A percentile compares a stretch with the other conserved stretches of the same genome.
Conservation (phyloP, 805 yeast species). For the Teunomyces atbi region DNA sequence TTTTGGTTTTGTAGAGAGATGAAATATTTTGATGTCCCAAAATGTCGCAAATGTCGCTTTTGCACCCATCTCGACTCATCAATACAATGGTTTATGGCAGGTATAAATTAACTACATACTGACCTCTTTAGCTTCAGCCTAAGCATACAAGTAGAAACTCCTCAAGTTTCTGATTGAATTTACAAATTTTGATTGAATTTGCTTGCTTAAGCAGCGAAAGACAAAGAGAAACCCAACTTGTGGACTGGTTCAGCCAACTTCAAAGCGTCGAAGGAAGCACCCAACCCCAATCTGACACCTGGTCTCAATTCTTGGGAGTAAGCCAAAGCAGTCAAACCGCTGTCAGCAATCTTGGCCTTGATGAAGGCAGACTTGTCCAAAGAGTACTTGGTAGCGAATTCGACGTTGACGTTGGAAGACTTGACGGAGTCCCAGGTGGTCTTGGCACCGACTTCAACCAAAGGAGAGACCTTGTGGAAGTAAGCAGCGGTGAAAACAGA, state of each 20-base stretch:
- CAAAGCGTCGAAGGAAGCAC: slow-evolving; percentile 95
- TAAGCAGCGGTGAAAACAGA: slow-evolving; percentile 91
- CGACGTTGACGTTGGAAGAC: slow-evolving; percentile 81
- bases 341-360: slow-evolving; percentile 95
- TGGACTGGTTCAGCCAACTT: slow-evolving; percentile 95
- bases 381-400: slow-evolving; percentile 92
- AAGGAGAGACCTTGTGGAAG: slow-evolving; percentile 91
- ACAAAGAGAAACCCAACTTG: slow-evolving; percentile 93
- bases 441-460: slow-evolving; percentile 96
- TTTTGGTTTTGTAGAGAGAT: not conserved
- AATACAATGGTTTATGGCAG: not conserved
- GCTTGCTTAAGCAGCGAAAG: slow-evolving; percentile 75
- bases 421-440: slow-evolving; percentile 92
- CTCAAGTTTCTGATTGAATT: not conserved
- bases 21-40: slow-evolving; percentile 1
- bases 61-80: not conserved
- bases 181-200: not conserved
- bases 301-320: slow-evolving; percentile 95
- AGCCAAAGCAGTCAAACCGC: slow-evolving; percentile 89
- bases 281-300: slow-evolving; percentile 95
- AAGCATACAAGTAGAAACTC: not conserved
- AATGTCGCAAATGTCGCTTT: slow-evolving; percentile 3
- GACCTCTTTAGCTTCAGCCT: slow-evolving; percentile 1
- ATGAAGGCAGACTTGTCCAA: slow-evolving; percentile 86
- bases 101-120: slow-evolving; percentile 2